Evolutionary conservation across 2,329 filamentous ascomycete genomes (phyloP).

Genomic region (Myriosclerotinia duriaeana): DNA sequence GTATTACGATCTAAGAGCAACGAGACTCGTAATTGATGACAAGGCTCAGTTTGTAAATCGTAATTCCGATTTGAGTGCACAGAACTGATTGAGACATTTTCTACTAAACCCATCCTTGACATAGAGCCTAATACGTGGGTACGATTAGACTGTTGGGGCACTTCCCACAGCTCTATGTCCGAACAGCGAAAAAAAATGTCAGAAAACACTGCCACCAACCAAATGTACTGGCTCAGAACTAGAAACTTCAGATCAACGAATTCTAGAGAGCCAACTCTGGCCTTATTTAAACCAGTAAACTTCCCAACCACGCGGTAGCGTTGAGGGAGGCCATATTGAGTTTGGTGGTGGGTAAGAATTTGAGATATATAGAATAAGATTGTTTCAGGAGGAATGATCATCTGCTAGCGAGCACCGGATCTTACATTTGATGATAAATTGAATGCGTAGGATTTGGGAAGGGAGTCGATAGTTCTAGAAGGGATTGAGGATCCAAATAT

Average conservation of each 20-base stretch:
- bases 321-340: neutral
- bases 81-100: neutral
- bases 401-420: neutral
- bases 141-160: neutral
- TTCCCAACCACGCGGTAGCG: too few relatives aligned
- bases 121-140: neutral
- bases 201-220: neutral
- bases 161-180: neutral
- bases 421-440: neutral
- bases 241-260: neutral
- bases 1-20: neutral
- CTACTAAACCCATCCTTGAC: neutral
- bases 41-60: too few relatives aligned
- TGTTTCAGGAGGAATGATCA: constrained; percentile 12
- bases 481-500: neutral
- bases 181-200: neutral
- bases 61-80: neutral
- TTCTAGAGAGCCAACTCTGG: neutral
- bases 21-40: neutral
- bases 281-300: neutral
- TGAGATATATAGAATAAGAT: neutral
- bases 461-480: neutral
- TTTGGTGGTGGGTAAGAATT: neutral
- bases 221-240: neutral
- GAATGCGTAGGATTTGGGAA: neutral